Evolutionary conservation across 78 protist species (phyloP), one percentile per base, ranked within the genome.

Genomic region (Trichosphaerium sp.): DNA sequence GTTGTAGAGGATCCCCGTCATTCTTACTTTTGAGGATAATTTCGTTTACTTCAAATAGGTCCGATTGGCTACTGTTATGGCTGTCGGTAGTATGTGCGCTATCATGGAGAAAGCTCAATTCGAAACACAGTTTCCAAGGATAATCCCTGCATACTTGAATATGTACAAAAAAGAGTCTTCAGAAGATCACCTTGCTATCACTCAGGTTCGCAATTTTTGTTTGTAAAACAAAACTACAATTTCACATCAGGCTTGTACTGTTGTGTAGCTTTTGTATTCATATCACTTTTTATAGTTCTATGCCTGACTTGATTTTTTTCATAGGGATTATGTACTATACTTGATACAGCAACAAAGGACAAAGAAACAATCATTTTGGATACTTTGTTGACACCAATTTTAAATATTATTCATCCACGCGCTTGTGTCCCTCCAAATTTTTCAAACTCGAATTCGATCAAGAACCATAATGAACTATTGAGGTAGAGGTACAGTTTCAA

Each of bases 381-480:
- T 12, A 66, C 48, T n/a, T 41, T 39, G 39, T 52, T 83, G 29
- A 31, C 26, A 15, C n/a, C 38, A 3, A 37, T 76, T 21, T 29
- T 83, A 68, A 29, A 29, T 28, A 59, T 74, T 18, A 34, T 78
- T 8, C 74, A 57, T 48, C 77, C 74, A 47, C 38, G 65, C 35
- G 71, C 60, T 7, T 73, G 85, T 37, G 7, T 40, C 21, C 58
- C 40, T 25, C 78, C 78, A 23, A 74, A 74, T 10, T 68, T 41
- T 25, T 52, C 26, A 31, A 66, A 78, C 35, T 75, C 80, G 38
- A 35, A 61, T 10, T 44, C 52, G 12, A 66, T 70, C 37, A 74
- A 69, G 52, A 65, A 65, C 31, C 60, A 44, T 63, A 80, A 74
- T 60, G 90, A 85, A 41, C 72, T 80, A 14, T 65, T 85, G 51